phyloP scores from a whole-genome alignment of 345 rosid genomes.

The Raphanus raphanistrum region DNA sequence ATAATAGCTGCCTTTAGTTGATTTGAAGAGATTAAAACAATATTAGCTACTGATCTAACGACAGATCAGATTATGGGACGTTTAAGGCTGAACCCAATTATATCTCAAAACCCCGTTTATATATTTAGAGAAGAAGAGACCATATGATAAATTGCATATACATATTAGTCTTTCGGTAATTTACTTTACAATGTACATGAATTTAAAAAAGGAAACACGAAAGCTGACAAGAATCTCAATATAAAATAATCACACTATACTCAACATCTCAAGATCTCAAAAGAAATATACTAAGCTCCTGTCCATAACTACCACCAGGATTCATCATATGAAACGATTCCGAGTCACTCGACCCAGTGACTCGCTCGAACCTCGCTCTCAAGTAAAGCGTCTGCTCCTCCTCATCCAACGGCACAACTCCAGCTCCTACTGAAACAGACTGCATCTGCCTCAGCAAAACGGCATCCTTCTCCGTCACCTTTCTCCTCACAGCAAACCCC shows the following conservation, averaged over 20 bases:
- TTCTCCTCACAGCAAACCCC: constrained; percentile 70
- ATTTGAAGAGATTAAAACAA: background rate
- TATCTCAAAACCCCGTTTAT: background rate
- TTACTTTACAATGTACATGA: constrained; percentile 3
- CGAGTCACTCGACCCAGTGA: constrained; percentile 68
- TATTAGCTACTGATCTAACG: background rate
- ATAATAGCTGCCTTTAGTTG: background rate
- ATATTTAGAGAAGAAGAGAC: background rate
- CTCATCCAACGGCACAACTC: constrained; percentile 52
- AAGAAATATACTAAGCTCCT: constrained; percentile 74
- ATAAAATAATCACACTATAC: constrained; percentile 21
- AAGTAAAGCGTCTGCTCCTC: constrained; percentile 61
- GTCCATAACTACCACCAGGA: constrained; percentile 69
- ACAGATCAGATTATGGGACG: background rate
- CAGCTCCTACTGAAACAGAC: constrained; percentile 80
- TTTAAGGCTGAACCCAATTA: background rate
- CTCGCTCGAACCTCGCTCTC: constrained; percentile 71
- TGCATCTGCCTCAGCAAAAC: constrained; percentile 68
- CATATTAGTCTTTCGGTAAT: background rate
- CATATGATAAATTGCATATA: constrained; percentile 2
- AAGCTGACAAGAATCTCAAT: background rate
- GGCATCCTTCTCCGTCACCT: constrained; percentile 48
- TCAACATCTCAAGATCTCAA: constrained; percentile 51
- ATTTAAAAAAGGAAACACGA: background rate
- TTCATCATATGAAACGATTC: constrained; percentile 82